A percentile compares a stretch with the other conserved stretches of the same genome.
These are phyloP conservation scores for Pichia cactophila DNA, from an alignment of 1,139 yeast species.

Conservation along the genomic window DNA sequence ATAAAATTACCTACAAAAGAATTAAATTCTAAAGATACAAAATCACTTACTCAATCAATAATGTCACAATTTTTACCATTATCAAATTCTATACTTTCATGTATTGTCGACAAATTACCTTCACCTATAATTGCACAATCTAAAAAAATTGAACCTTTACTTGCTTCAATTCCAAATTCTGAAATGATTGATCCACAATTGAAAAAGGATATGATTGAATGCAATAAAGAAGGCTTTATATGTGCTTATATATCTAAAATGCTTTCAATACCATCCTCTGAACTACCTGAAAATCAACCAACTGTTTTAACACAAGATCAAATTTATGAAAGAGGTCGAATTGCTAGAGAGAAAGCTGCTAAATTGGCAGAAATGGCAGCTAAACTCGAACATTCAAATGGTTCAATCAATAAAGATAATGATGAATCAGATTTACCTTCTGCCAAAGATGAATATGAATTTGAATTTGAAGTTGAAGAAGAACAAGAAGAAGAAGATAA, in stretches of 20 bases:
- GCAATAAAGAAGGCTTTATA: constrained; percentile 57
- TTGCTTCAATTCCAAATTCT: constrained; percentile 49
- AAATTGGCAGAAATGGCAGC: constrained; percentile 60
- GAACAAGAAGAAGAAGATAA: constrained; percentile 38
- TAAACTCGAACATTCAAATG: constrained; percentile 20
- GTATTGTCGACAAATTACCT: constrained; percentile 80
- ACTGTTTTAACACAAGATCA: constrained; percentile 46
- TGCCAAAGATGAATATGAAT: neutral
- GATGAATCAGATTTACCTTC: constrained; percentile 32
- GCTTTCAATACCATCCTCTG: constrained; percentile 73
- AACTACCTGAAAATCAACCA: constrained; percentile 55
- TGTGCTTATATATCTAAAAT: constrained; percentile 88
- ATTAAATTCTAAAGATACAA: constrained; percentile 69
- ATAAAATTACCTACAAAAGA: constrained; percentile 71
- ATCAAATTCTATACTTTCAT: constrained; percentile 73
- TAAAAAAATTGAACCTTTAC: constrained; percentile 59
- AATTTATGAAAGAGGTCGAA: constrained; percentile 56
- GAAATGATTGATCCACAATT: constrained; percentile 44
- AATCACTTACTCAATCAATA: constrained; percentile 53
- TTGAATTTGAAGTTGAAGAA: constrained; percentile 20
- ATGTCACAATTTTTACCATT: constrained; percentile 95
- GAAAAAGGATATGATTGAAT: constrained; percentile 49
- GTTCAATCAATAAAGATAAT: constrained; percentile 18
- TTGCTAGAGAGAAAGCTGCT: constrained; percentile 63
- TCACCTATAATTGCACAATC: constrained; percentile 74